Evolutionary conservation across 805 yeast genomes (phyloP).

Genomic region (Metschnikowia rubicola): DNA sequence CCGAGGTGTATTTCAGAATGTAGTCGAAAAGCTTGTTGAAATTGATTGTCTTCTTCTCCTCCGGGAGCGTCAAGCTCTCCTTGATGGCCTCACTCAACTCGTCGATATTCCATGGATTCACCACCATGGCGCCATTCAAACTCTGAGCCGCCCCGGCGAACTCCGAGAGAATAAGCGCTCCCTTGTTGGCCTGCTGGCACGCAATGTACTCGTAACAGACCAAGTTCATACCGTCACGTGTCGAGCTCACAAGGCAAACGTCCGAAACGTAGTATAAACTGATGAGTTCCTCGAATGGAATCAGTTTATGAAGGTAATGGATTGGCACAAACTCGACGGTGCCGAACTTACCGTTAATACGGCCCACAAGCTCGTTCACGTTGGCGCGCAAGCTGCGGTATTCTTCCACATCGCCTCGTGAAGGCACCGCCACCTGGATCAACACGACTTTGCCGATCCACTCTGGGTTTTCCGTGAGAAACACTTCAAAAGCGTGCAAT

Average conservation of each 20-base stretch:
- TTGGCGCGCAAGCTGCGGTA: conserved; percentile 90
- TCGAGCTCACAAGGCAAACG: conserved; percentile 87
- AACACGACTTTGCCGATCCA: conserved; percentile 97
- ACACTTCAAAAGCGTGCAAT: conserved; percentile 92
- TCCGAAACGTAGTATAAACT: conserved; percentile 83
- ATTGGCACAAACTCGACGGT: conserved; percentile 97
- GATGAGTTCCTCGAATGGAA: conserved; percentile 87
- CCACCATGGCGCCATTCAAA: conserved; percentile 86
- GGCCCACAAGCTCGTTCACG: conserved; percentile 93
- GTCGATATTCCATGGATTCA: conserved; percentile 98
- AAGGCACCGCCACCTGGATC: conserved; percentile 96
- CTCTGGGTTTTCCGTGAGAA: conserved; percentile 88
- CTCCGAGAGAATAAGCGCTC: conserved; percentile 84
- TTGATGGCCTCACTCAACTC: conserved; percentile 82
- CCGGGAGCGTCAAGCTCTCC: conserved; percentile 82
- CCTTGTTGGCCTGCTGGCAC: conserved; percentile 83
- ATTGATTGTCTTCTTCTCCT: conserved; percentile 73
- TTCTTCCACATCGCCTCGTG: conserved; percentile 97
- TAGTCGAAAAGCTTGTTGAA: conserved; percentile 83
- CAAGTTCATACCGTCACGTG: conserved; percentile 98
- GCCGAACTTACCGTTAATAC: conserved; percentile 95
- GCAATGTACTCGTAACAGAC: conserved; percentile 97
- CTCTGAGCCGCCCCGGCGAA: conserved; percentile 99
- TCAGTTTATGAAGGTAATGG: conserved; percentile 90
- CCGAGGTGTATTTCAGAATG: conserved; percentile 89